Base-by-base conservation (phyloP, 192 early-diverging fungal species). In the Umbelopsis sp. region DNA sequence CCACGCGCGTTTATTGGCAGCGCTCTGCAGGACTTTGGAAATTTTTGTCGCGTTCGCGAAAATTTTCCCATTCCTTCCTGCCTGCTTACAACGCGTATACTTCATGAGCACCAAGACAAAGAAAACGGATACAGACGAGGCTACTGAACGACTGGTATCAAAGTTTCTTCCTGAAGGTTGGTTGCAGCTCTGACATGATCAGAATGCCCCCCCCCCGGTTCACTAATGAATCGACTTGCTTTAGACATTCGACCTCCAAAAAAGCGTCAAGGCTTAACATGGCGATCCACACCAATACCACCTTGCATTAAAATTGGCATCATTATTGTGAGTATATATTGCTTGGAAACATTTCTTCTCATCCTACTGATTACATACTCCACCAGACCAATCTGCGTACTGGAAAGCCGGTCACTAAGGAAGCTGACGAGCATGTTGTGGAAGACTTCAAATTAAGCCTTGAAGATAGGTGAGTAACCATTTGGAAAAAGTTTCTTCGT, bases 81-180 rank as follows among this genome's bases (percentile, higher is more conserved):
- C 26, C 26, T 34, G 16, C 56, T 34, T 62, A 1, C 11, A 26
- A 29, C 52, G 24, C 26, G 31, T 32, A 34, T 2, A 34, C 20
- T 2, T 34, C 2, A 62, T 62, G 56, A 34, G 17, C 31, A 32
- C 26, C 17, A 62, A 62, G 26, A 26, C 31, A 36, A 62, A 62
- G 56, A 62, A 62, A 20, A 31, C 56, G 17, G 56, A 62, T 31
- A 34, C 56, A 62, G 56, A 34, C 20, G 56, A 62, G 26, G 56
- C 56, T 17, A 32, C 56, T 17, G 72, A 78, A 25, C 71, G 56
- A 54, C 62, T 71, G 2, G 66, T 74, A 25, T 71, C 77, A 21
- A 65, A 71, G 38, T 78, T 74, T 53, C 66, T 74, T 34, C 70
- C 70, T 67, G 77, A 78, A 78, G 77, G 77, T 78, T 34, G 38